Percentiles rank a stretch among this genome's conserved stretches.
Evolutionary conservation across 192 early-diverging fungal genomes (phyloP).

Genomic region (Chytriomyces hyalinus): DNA sequence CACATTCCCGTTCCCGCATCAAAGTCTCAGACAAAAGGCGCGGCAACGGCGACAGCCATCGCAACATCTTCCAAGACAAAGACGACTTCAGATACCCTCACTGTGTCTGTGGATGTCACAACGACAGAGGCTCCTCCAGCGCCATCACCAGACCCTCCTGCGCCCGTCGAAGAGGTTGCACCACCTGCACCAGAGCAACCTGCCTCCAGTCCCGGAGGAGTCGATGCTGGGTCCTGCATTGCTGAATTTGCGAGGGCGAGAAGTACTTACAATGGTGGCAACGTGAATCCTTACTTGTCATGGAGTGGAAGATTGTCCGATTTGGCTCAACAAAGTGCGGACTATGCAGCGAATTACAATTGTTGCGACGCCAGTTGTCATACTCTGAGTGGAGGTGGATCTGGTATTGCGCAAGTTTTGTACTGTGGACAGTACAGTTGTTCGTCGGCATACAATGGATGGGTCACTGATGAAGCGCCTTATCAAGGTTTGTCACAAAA

Average conservation of each 20-base stretch:
- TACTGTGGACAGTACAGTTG: not conserved
- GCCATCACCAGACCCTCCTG: not conserved
- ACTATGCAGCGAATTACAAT: slow-evolving; percentile 4
- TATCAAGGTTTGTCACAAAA: not conserved
- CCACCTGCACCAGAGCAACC: not conserved
- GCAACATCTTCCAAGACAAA: not conserved
- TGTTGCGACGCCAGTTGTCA: slow-evolving; percentile 32
- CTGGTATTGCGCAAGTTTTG: slow-evolving; percentile 2
- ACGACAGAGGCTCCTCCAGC: no score
- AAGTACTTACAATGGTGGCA: not conserved
- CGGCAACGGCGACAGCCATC: not conserved
- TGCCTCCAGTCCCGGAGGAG: not conserved
- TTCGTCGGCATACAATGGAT: not conserved
- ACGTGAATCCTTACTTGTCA: slow-evolving; percentile 2
- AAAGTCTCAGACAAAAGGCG: not conserved
- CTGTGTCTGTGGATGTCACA: not conserved
- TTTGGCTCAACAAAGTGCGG: slow-evolving; percentile 6
- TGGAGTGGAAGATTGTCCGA: not conserved
- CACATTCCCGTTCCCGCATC: not conserved
- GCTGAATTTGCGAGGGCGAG: slow-evolving; percentile 4
- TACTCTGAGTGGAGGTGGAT: not conserved
- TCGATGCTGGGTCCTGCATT: slow-evolving; percentile 18
- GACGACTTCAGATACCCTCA: not conserved
- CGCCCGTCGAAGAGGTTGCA: not conserved
- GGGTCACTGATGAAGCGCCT: not conserved